A percentile compares a stretch with the other conserved stretches of the same genome.
Conservation (phyloP, 768 basidiomycete genomes). For the Cystoderma amianthinum region DNA sequence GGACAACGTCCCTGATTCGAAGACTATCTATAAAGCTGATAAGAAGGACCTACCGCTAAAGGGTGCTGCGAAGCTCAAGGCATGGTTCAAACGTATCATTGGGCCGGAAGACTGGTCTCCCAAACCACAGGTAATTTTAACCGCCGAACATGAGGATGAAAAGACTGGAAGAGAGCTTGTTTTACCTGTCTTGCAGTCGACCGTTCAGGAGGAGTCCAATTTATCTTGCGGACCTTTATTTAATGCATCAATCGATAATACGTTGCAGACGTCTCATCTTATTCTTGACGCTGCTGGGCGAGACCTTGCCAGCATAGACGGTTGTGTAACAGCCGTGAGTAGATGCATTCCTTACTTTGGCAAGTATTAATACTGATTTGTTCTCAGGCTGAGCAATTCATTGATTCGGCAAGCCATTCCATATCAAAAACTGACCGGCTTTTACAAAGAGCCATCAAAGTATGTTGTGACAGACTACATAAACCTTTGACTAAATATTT, state of each 20-base stretch:
- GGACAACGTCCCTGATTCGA: no score
- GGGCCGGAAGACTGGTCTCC: constrained; percentile 13
- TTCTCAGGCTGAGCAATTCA: constrained; percentile 48
- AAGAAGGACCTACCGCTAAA: background rate
- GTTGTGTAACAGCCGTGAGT: constrained; percentile 47
- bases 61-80: constrained; percentile 50
- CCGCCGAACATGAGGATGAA: constrained; percentile 31
- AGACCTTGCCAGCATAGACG: constrained; percentile 51
- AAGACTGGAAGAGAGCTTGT: constrained; percentile 33
- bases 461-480: constrained; percentile 22
- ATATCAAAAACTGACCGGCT: constrained; percentile 52
- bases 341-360: constrained; percentile 4
- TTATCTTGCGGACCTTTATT: constrained; percentile 14
- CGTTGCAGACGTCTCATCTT: constrained; percentile 35
- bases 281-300: constrained; percentile 46
- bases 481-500: no score
- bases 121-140: constrained; percentile 30
- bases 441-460: constrained; percentile 48
- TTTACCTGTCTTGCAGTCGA: constrained; percentile 5
- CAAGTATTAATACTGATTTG: constrained; percentile 1
- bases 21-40: background rate
- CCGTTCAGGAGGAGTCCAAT: background rate
- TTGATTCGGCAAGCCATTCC: constrained; percentile 46
- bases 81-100: constrained; percentile 61
- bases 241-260: constrained; percentile 29